Percentiles rank a stretch among this genome's conserved stretches.
Evolutionary conservation across 192 early-diverging fungal species (phyloP).

Genomic region (Backusella mclennaniae): DNA sequence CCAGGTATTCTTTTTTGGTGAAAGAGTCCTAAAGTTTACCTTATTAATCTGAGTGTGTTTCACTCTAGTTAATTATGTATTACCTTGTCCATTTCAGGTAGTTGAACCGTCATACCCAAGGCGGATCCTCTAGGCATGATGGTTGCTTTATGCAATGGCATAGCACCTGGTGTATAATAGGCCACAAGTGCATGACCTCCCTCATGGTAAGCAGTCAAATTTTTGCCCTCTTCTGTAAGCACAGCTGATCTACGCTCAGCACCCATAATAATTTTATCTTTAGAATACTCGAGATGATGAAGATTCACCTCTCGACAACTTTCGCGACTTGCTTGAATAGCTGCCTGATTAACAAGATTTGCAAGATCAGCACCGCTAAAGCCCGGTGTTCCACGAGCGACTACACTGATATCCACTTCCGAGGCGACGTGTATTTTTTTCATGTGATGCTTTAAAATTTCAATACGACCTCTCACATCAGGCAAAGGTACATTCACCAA

Average conservation of each 20-base stretch:
- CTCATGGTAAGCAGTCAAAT: slow-evolving; percentile 96
- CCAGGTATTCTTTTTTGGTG: slow-evolving; percentile 82
- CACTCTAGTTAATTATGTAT: background rate
- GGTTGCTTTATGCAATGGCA: slow-evolving; percentile 97
- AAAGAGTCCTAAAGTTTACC: slow-evolving; percentile 47
- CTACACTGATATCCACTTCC: slow-evolving; percentile 76
- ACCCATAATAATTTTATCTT: slow-evolving; percentile 99
- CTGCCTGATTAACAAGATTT: slow-evolving; percentile 97
- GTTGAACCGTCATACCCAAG: slow-evolving; percentile 85
- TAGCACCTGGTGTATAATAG: slow-evolving; percentile 91
- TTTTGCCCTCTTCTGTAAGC: slow-evolving; percentile 84
- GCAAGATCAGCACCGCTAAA: slow-evolving; percentile 99
- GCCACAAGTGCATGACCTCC: slow-evolving; percentile 97
- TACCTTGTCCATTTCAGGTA: slow-evolving; percentile 89
- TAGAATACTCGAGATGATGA: slow-evolving; percentile 93
- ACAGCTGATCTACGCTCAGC: slow-evolving; percentile 91
- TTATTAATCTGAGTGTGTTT: background rate
- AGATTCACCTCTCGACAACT: slow-evolving; percentile 68
- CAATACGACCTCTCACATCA: slow-evolving; percentile 92
- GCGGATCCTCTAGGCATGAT: slow-evolving; percentile 94
- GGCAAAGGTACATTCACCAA: slow-evolving; percentile 92
- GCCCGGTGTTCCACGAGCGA: slow-evolving; percentile 96
- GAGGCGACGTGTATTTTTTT: slow-evolving; percentile 68
- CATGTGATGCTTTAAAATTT: slow-evolving; percentile 90
- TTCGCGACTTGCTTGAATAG: slow-evolving; percentile 90